These are phyloP conservation scores for Angophora floribunda DNA, from an alignment of 345 rosid genomes.

Conservation along the genomic window DNA sequence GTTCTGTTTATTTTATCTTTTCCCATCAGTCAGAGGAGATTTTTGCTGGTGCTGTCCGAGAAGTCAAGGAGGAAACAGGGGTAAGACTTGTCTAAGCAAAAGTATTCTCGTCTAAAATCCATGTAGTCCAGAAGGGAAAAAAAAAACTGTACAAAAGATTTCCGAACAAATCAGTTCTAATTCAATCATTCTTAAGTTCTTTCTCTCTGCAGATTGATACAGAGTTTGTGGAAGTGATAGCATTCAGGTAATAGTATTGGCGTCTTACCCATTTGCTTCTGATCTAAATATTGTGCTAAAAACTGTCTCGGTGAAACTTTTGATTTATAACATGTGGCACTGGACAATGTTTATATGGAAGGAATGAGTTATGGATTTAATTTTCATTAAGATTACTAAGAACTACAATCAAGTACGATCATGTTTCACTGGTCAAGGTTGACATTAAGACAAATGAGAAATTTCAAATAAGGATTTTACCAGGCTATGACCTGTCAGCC, in stretches of 20 bases:
- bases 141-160: background rate
- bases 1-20: background rate
- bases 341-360: background rate
- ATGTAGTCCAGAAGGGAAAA: background rate
- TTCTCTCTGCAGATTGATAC: slow-evolving; percentile 59
- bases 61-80: slow-evolving; percentile 97
- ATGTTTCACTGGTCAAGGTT: background rate
- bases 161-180: background rate
- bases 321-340: background rate
- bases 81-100: slow-evolving; percentile 23
- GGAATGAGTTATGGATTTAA: background rate
- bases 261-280: background rate
- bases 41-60: slow-evolving; percentile 75
- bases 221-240: slow-evolving; percentile 80
- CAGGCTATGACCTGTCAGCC: background rate
- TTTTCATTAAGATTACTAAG: background rate
- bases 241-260: slow-evolving; percentile 46
- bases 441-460: background rate
- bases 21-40: slow-evolving; percentile 76
- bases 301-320: background rate
- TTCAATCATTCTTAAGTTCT: background rate
- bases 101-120: background rate
- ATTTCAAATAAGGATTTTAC: background rate
- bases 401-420: background rate
- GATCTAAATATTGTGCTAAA: background rate